Evolutionary conservation across 2,329 filamentous ascomycete species (phyloP), one percentile per base, ranked within the genome.

Genomic region (Penicillium freii): DNA sequence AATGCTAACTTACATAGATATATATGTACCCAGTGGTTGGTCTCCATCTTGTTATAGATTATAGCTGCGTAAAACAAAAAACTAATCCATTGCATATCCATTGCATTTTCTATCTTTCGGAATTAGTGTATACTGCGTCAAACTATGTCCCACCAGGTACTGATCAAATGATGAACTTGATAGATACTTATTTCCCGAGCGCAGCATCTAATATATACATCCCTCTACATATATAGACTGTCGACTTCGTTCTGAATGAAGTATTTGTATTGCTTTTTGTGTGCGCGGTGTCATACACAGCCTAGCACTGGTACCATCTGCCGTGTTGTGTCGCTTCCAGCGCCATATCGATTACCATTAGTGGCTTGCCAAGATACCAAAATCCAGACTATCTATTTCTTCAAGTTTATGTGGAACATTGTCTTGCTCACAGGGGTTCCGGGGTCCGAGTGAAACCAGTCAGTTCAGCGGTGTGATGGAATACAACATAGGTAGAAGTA

Each of bases 321-420:
- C 21, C 51, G 50, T 58, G 42, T 13, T 25, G 51, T 57, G 42
- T 38, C 34, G 54, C 34, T 42, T 47, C 48, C 54, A 42, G 42
- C 34, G 40, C 36, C 40, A 45, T 31, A 46, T 33, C 21, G 11
- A 23, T 9, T n/a, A 17, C 8, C 9, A 25, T 29, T 25, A 31
- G 33, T 51, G 46, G 46, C 40, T 47, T 42, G 25, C 33, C n/a
- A 33, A 25, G 2, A 33, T 25, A 36, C 11, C 27, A 11, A 29
- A 23, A 34, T 40, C 21, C 7, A 34, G 11, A 40, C 15, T n/a
- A 46, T 45, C 17, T 3, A 27, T 52, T 10, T 43, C 1, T 13
- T 56, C 10, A 9, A 46, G 17, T 40, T 43, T 13, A 31, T 54
- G 55, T 58, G 49, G 52, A 49, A 63, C 60, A 58, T 54, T 19